Evolutionary conservation across 2,329 filamentous ascomycete species (phyloP).

Genomic region (Huntiella decipiens): DNA sequence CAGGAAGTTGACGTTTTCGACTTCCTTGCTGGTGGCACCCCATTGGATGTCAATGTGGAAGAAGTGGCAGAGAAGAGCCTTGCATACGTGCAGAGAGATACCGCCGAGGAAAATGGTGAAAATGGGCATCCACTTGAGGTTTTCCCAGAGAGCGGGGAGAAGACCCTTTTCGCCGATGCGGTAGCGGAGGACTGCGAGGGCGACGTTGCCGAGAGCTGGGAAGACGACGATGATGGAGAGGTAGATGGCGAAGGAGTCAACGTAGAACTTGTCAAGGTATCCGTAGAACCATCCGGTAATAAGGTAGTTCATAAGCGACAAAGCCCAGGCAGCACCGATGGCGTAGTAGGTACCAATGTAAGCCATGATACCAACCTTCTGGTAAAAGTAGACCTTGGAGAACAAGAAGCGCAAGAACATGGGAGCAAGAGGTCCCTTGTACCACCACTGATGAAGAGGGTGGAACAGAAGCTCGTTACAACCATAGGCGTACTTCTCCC

Average conservation of each 20-base stretch:
- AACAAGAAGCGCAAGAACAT: slow-evolving; percentile 42
- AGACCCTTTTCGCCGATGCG: slow-evolving; percentile 35
- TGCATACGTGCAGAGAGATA: slow-evolving; percentile 24
- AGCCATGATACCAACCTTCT: slow-evolving; percentile 52
- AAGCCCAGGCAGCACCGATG: slow-evolving; percentile 45
- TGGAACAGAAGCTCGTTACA: slow-evolving; percentile 55
- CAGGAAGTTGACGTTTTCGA: slow-evolving; percentile 36
- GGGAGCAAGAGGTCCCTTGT: slow-evolving; percentile 42
- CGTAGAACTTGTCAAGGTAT: slow-evolving; percentile 45
- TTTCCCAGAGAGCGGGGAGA: slow-evolving; percentile 28
- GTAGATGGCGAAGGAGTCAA: slow-evolving; percentile 46
- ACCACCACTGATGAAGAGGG: slow-evolving; percentile 42
- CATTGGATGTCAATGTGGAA: slow-evolving; percentile 27
- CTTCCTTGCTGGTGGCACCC: slow-evolving; percentile 40
- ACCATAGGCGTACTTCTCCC: slow-evolving; percentile 58
- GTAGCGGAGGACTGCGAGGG: slow-evolving; percentile 44
- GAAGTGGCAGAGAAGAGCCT: slow-evolving; percentile 24
- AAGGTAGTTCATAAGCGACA: slow-evolving; percentile 53
- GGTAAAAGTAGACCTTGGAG: slow-evolving; percentile 42
- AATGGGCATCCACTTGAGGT: slow-evolving; percentile 43
- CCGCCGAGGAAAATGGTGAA: slow-evolving; percentile 27
- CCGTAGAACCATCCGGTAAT: slow-evolving; percentile 53
- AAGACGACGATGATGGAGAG: slow-evolving; percentile 46
- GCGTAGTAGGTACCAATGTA: slow-evolving; percentile 58
- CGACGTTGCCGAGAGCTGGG: slow-evolving; percentile 39